phyloP scores from a whole-genome alignment of 495 filamentous ascomycete genomes.

The Penicillium silybi region DNA sequence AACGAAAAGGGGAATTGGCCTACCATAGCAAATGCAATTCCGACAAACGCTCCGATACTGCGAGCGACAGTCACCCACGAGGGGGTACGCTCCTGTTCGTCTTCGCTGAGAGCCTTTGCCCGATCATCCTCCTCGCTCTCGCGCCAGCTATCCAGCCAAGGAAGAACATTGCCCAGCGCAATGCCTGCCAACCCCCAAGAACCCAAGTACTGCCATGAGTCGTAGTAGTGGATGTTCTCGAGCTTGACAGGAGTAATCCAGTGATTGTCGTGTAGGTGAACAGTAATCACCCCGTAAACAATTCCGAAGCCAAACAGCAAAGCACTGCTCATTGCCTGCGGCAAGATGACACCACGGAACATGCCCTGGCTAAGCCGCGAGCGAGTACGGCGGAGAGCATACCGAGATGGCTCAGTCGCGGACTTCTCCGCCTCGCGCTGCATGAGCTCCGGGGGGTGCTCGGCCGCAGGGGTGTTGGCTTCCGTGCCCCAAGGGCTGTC shows the following conservation, averaged over 20 bases:
- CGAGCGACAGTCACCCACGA: slow-evolving; percentile 83
- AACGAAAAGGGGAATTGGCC: slow-evolving; percentile 19
- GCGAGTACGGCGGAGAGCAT: slow-evolving; percentile 31
- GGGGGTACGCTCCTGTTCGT: slow-evolving; percentile 35
- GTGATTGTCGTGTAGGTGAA: slow-evolving; percentile 71
- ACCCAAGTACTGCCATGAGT: slow-evolving; percentile 64
- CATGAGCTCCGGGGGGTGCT: slow-evolving; percentile 23
- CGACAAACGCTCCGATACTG: slow-evolving; percentile 89
- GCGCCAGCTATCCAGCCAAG: slow-evolving; percentile 75
- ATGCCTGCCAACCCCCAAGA: slow-evolving; percentile 84
- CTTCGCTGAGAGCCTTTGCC: slow-evolving; percentile 21
- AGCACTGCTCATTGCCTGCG: slow-evolving; percentile 49
- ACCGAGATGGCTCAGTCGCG: slow-evolving; percentile 27
- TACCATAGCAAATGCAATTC: slow-evolving; percentile 95
- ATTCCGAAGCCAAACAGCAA: slow-evolving; percentile 79
- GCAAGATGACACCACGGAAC: slow-evolving; percentile 43
- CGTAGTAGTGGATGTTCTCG: slow-evolving; percentile 51
- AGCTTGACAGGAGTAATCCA: slow-evolving; percentile 61
- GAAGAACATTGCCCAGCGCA: slow-evolving; percentile 69
- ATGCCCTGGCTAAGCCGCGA: slow-evolving; percentile 40
- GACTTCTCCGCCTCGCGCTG: slow-evolving; percentile 24
- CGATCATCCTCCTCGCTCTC: slow-evolving; percentile 27
- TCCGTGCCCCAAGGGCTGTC: slow-evolving; percentile 68
- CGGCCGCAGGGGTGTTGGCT: slow-evolving; percentile 52
- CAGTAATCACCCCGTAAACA: slow-evolving; percentile 78